Conservation (phyloP, 768 basidiomycete genomes). For the Leccinellum luteum region DNA sequence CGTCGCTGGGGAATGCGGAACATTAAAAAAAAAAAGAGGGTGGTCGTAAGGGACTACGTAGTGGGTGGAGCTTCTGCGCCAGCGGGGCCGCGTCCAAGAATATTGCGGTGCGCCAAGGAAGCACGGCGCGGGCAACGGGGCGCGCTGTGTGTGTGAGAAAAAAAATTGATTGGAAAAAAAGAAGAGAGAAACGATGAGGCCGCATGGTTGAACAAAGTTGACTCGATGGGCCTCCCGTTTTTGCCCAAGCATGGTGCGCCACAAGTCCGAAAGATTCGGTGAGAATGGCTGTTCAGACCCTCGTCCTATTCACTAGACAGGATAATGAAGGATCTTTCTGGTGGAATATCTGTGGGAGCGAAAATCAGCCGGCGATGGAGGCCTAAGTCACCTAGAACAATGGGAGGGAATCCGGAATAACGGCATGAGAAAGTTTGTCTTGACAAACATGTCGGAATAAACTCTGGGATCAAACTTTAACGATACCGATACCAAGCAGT, state of each 20-base stretch:
- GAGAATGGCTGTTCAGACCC: not conserved
- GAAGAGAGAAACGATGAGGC: not conserved
- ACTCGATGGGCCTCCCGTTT: not conserved
- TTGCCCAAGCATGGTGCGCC: conserved; percentile 10
- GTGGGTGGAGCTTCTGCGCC: conserved; percentile 7
- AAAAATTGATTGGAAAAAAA: not conserved
- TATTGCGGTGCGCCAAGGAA: conserved; percentile 10
- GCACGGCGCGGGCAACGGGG: not conserved
- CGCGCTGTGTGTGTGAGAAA: not conserved
- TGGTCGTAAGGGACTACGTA: conserved; percentile 3
- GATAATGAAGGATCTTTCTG: not conserved
- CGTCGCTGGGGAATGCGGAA: not conserved
- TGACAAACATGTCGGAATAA: not conserved
- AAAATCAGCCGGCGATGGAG: not conserved
- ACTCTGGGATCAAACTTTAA: not conserved
- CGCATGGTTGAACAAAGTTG: conserved; percentile 1
- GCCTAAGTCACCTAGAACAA: not conserved
- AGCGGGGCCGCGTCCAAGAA: conserved; percentile 9
- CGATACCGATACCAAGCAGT: not conserved
- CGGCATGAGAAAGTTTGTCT: not conserved
- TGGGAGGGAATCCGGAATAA: not conserved
- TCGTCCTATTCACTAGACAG: not conserved
- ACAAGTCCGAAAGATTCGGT: conserved; percentile 9
- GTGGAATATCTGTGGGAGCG: not conserved
- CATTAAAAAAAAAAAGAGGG: not conserved